Conservation (phyloP, 352 stramenopile species). For the Pythium aristosporum region DNA sequence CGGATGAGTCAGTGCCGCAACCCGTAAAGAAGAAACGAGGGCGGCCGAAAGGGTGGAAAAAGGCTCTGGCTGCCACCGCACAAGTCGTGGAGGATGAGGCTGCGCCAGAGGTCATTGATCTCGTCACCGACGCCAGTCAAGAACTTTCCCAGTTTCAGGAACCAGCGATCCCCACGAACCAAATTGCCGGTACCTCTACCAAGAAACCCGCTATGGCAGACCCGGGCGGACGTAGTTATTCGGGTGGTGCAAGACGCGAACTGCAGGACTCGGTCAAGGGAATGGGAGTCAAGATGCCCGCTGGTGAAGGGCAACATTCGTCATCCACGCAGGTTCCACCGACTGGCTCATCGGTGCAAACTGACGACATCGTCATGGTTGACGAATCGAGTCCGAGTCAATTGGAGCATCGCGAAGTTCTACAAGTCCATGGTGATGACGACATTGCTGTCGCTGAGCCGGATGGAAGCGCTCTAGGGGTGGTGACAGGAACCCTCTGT, state of each 20-base stretch:
- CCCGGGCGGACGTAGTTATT: not conserved
- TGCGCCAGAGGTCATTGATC: conserved; percentile 8
- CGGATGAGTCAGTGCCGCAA: not conserved
- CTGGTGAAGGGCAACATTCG: not conserved
- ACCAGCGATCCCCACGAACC: not conserved
- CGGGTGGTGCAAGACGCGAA: not conserved
- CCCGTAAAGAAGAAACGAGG: conserved; percentile 15
- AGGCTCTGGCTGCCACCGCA: not conserved
- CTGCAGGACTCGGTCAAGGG: not conserved
- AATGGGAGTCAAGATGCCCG: no score
- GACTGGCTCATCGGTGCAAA: not conserved
- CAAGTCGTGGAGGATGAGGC: not conserved
- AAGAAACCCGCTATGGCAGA: not conserved
- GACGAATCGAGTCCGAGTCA: not conserved
- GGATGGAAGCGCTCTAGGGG: not conserved
- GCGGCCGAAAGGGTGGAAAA: not conserved
- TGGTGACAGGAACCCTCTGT: not conserved
- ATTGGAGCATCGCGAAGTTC: not conserved
- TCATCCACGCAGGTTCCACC: not conserved
- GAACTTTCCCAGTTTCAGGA: conserved; percentile 3
- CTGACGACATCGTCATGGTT: not conserved
- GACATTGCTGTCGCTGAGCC: not conserved
- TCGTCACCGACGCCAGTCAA: conserved; percentile 9
- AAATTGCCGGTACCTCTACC: not conserved
- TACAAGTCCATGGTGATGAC: not conserved